Evolutionary conservation across 225 moss, liverwort and hornwort genomes (phyloP), one percentile per base, ranked within the genome.

Genomic region (Bryoerythrophyllum caledonicum): DNA sequence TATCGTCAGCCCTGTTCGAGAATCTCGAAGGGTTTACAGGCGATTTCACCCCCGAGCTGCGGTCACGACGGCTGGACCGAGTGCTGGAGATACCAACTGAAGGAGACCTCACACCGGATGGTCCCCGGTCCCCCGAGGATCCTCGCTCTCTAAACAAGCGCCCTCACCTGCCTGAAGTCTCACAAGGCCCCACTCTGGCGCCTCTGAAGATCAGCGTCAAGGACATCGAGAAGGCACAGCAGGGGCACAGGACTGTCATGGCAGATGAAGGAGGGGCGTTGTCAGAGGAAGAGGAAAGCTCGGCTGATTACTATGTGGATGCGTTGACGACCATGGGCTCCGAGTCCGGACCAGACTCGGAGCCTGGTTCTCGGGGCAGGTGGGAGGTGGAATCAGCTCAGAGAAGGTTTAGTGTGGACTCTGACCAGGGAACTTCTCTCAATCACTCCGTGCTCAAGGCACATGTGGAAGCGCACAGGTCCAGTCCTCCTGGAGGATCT

Each of bases 1-100:
- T 86, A 80, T 83, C 81, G 75, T 82, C 85, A 65, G 78, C 85
- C 64, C 80, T 82, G 68, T 85, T 88, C 55, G 85, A 88, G 71
- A 88, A 88, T 78, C 81, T 85, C 70, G 85, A 85, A 76, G 88
- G 85, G 70, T 85, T 88, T 80, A 82, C 88, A 55, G 88, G 85
- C 67, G 83, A 85, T 74, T 88, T 88, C 80, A 88, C 80, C 72
- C 67, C 85, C 68, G 83, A 82, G 70, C 82, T 84, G 30, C 82
- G 71, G 61, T 87, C 87, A 10, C 74, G 74, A 77, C 84, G 84
- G 35, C 43, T 87, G 67, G 84, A 84, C 40, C 26, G 70, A 20
- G 76, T 60, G 63, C 71, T 63, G 74, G 84, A 87, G 80, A 26
- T 84, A 21, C 43, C 87, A 2, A 54, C 67, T 2, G 84, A 82